Evolutionary conservation across 2,329 filamentous ascomycete genomes (phyloP), one percentile per base, ranked within the genome.

Genomic region (Xylaria sp.): DNA sequence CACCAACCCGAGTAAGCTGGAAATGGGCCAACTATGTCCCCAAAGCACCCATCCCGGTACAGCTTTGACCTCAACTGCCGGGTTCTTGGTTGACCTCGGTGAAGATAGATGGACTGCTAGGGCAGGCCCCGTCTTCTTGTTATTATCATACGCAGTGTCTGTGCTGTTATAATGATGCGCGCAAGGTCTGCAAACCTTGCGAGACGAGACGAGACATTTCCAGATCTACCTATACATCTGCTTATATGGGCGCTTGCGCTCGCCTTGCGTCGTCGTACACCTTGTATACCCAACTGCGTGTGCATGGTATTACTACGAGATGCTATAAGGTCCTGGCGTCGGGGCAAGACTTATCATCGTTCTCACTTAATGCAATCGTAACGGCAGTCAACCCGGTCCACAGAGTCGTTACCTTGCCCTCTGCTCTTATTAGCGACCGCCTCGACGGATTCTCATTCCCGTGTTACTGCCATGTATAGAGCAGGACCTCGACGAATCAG

Each of bases 281-380:
- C 30, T 34, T 36, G 50, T 63, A 43, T 34, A 46, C 46, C 4
- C 53, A 56, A 23, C 39, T 55, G 48, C 28, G 30, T 25, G 52
- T 60, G 63, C 55, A 64, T 62, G 68, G 67, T 60, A 58, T 60
- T 66, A 68, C 63, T 43, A 48, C 50, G 46, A 64, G 68, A 68
- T 72, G 36, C 45, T 65, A 71, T 69, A 63, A 66, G 56, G 43
- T 30, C 39, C 20, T 57, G 20, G 25, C 60, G 58, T 41, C 39
- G 55, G 67, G 56, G 43, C 7, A 9, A 59, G 53, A 57, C n/a
- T 60, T 20, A 60, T 57, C 53, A 50, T 67, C 55, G 55, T 56
- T 34, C 61, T 60, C 25, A 52, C 18, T 62, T 62, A 46, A 69
- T 61, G 68, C 63, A 48, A 53, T 57, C 39, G 58, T 28, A 36